These are phyloP conservation scores for Gamarada debralockiae DNA, from an alignment of 495 filamentous ascomycete genomes.

Conservation along the genomic window DNA sequence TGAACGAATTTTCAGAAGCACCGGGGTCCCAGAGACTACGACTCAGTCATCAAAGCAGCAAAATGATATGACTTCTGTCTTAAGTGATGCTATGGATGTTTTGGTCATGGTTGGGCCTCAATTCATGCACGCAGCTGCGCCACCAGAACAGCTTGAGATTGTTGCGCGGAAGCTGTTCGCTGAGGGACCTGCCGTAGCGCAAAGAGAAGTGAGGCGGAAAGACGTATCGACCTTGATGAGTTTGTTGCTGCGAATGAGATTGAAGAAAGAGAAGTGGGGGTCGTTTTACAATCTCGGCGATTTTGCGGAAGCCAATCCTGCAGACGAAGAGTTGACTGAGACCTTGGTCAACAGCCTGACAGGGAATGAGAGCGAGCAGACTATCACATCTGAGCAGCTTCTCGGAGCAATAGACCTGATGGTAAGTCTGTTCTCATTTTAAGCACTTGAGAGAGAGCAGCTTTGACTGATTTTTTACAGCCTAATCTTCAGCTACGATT, in stretches of 20 bases:
- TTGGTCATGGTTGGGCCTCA: neutral
- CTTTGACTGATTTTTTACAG: neutral
- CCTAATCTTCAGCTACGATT: conserved; percentile 1
- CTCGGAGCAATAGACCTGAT: neutral
- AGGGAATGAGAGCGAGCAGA: neutral
- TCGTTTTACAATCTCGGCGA: neutral
- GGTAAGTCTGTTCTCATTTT: neutral
- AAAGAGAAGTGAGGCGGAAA: neutral
- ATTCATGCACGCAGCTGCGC: neutral
- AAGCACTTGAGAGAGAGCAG: neutral
- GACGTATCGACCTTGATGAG: neutral
- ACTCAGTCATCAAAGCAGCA: neutral
- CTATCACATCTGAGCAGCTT: neutral
- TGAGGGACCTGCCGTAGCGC: neutral
- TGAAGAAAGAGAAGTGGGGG: neutral
- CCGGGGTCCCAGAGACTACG: neutral
- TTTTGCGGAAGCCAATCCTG: neutral
- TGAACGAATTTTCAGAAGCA: conserved; percentile 2
- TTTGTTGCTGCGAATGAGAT: neutral
- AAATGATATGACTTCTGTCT: neutral
- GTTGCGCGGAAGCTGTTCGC: neutral
- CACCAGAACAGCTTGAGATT: neutral
- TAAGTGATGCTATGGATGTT: neutral
- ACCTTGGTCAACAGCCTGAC: neutral
- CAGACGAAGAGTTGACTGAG: neutral